Conservation (phyloP, 768 basidiomycete species). For the Floccularia luteovirens region DNA sequence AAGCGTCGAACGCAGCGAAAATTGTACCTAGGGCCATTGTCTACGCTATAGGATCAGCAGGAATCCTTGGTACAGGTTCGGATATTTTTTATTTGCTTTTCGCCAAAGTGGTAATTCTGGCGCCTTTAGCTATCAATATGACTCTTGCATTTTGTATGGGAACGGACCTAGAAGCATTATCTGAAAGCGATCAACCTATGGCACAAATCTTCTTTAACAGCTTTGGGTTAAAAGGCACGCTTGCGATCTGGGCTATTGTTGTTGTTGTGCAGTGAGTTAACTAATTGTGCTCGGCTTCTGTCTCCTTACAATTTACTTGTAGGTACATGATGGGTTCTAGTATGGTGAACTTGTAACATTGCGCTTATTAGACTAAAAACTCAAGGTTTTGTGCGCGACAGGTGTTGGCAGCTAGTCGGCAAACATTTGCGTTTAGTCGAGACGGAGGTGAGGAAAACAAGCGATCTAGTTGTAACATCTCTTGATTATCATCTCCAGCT, state of each 20-base stretch:
- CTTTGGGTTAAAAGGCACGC: constrained; percentile 28
- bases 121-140: constrained; percentile 41
- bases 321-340: constrained; percentile 58
- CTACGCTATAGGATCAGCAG: constrained; percentile 44
- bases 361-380: too few species aligned
- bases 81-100: neutral
- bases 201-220: constrained; percentile 50
- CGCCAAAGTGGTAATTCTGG: neutral
- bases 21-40: constrained; percentile 69
- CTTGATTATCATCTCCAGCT: constrained; percentile 17
- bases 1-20: constrained; percentile 58
- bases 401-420: constrained; percentile 32
- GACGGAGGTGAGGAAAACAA: constrained; percentile 35
- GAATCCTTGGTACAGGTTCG: constrained; percentile 54
- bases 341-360: constrained; percentile 23
- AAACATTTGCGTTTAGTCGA: constrained; percentile 65
- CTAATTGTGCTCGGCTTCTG: neutral
- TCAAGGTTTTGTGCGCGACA: too few species aligned
- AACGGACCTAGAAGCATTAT: constrained; percentile 31
- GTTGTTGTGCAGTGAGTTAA: constrained; percentile 29
- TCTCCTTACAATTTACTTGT: constrained; percentile 2
- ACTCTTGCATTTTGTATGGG: constrained; percentile 61
- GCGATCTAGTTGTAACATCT: neutral
- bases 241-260: constrained; percentile 31
- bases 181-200: constrained; percentile 47